phyloP scores from a whole-genome alignment of 2,329 filamentous ascomycete genomes.

The Aspergillus puulaauensis region DNA sequence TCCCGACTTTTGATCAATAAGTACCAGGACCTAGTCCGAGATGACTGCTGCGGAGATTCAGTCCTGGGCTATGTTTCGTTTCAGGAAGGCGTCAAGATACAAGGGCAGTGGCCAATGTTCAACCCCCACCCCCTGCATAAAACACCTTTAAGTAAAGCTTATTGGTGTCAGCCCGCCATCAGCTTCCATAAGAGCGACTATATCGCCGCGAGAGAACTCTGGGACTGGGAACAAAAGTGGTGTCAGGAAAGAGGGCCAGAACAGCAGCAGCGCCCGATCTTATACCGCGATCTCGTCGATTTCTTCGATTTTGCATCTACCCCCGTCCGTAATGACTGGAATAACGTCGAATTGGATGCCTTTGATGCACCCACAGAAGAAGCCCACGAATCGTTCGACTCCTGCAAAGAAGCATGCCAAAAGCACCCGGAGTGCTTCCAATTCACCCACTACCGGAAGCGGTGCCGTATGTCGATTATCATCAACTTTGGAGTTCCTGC shows the following conservation, averaged over 20 bases:
- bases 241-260: neutral
- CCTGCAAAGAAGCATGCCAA: conserved; percentile 28
- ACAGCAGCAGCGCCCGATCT: conserved; percentile 5
- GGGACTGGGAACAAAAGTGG: neutral
- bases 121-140: conserved; percentile 51
- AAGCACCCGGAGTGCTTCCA: conserved; percentile 23
- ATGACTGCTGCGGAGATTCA: conserved; percentile 56
- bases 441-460: conserved; percentile 25
- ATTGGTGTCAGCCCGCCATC: conserved; percentile 54
- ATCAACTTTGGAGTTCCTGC: conserved; percentile 24
- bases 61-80: conserved; percentile 51
- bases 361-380: conserved; percentile 26
- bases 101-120: conserved; percentile 52
- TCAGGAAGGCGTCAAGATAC: conserved; percentile 46
- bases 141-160: conserved; percentile 47
- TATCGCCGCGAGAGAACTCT: neutral
- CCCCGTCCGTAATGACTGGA: conserved; percentile 29
- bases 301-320: conserved; percentile 26
- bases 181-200: conserved; percentile 48
- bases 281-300: conserved; percentile 29
- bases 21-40: conserved; percentile 43
- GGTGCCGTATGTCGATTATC: conserved; percentile 22
- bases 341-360: conserved; percentile 36
- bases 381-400: conserved; percentile 29
- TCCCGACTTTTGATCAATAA: conserved; percentile 41